These are phyloP conservation scores for Mucor lusitanicus DNA, from an alignment of 371 early-diverging fungal species.

Conservation along the genomic window DNA sequence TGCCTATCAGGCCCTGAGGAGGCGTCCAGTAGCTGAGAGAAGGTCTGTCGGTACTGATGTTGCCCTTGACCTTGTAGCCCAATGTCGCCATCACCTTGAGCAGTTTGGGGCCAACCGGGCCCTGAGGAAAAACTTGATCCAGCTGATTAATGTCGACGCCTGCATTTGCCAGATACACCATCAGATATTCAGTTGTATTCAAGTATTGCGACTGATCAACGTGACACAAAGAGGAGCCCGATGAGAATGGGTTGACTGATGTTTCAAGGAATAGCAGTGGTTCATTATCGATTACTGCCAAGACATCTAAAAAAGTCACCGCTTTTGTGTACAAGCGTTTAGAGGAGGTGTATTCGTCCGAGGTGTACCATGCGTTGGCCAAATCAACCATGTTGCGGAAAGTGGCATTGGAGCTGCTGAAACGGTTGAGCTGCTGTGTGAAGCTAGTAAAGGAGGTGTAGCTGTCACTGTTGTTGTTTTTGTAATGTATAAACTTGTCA, in stretches of 20 bases:
- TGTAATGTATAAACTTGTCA: constrained; percentile 30
- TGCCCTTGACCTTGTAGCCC: constrained; percentile 37
- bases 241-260: constrained; percentile 32
- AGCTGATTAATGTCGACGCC: constrained; percentile 20
- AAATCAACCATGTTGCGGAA: constrained; percentile 34
- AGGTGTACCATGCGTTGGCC: constrained; percentile 37
- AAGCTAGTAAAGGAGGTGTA: constrained; percentile 9
- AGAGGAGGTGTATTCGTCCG: constrained; percentile 8
- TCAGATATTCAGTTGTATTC: constrained; percentile 37
- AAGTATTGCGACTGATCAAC: constrained; percentile 32
- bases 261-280: constrained; percentile 33
- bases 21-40: constrained; percentile 33
- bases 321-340: constrained; percentile 21
- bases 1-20: constrained; percentile 22
- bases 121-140: constrained; percentile 17
- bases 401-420: constrained; percentile 29
- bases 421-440: constrained; percentile 26
- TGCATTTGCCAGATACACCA: constrained; percentile 36
- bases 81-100: constrained; percentile 33
- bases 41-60: constrained; percentile 18
- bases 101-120: constrained; percentile 51
- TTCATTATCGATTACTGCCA: constrained; percentile 17
- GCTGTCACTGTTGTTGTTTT: not conserved
- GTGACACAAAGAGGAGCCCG: constrained; percentile 47
- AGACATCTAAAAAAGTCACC: constrained; percentile 12